phyloP scores from a whole-genome alignment of 2,329 filamentous ascomycete genomes.

The Nemania sp. region DNA sequence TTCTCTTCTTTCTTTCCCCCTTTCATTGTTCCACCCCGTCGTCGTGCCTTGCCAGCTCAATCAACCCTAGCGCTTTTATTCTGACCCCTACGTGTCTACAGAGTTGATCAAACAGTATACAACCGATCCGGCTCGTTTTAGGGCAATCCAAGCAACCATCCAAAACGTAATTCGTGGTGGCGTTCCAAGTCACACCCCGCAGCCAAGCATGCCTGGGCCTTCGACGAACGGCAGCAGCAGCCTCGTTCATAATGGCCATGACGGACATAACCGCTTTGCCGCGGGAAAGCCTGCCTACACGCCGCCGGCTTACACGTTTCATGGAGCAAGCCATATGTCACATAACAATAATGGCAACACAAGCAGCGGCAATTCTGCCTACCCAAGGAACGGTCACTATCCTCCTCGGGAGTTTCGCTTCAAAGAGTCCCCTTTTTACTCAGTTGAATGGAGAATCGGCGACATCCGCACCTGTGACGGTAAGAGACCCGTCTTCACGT shows the following conservation, averaged over 20 bases:
- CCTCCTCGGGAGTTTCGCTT: conserved; percentile 39
- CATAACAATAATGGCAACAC: conserved; percentile 21
- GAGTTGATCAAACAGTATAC: conserved; percentile 20
- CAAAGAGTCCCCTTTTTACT: conserved; percentile 86
- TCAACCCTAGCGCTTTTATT: not conserved
- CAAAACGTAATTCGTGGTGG: conserved; percentile 7
- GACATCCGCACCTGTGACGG: conserved; percentile 71
- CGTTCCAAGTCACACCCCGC: conserved; percentile 4
- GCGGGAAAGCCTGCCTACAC: conserved; percentile 9
- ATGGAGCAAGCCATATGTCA: conserved; percentile 13
- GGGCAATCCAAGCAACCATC: conserved; percentile 18
- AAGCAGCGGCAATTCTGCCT: conserved; percentile 20
- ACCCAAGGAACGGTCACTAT: conserved; percentile 20
- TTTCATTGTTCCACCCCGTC: no score
- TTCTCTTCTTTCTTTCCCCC: not conserved
- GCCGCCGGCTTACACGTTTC: conserved; percentile 8
- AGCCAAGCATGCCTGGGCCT: conserved; percentile 17
- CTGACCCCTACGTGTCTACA: conserved; percentile 7
- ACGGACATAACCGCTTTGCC: conserved; percentile 3
- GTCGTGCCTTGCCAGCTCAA: not conserved
- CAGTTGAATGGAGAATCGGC: conserved; percentile 66
- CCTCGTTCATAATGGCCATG: no score
- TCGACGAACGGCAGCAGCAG: not conserved
- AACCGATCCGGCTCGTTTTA: conserved; percentile 9
- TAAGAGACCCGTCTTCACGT: conserved; percentile 45